phyloP scores from a whole-genome alignment of 331 rosid species.

The Pyrus hybrid region DNA sequence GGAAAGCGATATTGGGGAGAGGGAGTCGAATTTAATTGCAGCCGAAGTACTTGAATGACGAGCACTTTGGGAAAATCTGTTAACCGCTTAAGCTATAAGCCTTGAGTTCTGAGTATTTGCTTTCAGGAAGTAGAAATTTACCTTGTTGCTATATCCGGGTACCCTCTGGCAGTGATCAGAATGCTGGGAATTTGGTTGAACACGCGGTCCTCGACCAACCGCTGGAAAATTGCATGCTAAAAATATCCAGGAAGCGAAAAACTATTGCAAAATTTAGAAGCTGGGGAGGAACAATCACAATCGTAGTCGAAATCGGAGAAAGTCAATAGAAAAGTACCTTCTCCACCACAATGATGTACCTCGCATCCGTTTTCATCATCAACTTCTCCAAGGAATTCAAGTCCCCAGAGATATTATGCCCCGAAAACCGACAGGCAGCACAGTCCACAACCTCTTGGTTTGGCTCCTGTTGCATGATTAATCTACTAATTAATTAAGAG shows the following conservation, averaged over 20 bases:
- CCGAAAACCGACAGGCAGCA: conserved; percentile 68
- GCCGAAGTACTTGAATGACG: too few relatives aligned
- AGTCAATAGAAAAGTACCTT: conserved; percentile 39
- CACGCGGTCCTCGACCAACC: conserved; percentile 65
- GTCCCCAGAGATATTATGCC: conserved; percentile 73
- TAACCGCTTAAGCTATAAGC: too few relatives aligned
- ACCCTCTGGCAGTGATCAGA: conserved; percentile 90
- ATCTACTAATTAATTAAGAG: not conserved
- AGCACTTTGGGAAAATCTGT: too few relatives aligned
- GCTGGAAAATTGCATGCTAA: conserved; percentile 85
- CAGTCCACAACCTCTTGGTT: conserved; percentile 67
- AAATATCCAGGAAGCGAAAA: conserved; percentile 12
- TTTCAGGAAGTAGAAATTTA: conserved; percentile 3
- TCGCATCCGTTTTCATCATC: conserved; percentile 58
- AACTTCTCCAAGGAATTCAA: conserved; percentile 45
- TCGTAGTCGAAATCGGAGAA: not conserved
- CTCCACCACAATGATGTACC: conserved; percentile 76
- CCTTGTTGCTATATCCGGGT: conserved; percentile 94
- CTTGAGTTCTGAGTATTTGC: too few relatives aligned
- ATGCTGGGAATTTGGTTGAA: conserved; percentile 84
- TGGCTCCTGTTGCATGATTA: conserved; percentile 48
- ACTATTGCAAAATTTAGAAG: not conserved
- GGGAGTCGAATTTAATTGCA: too few relatives aligned
- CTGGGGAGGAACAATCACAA: not conserved
- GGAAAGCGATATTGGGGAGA: too few relatives aligned